Evolutionary conservation across 1,284 basidiomycete species (phyloP).

Genomic region (Cryptococcus sp.): DNA sequence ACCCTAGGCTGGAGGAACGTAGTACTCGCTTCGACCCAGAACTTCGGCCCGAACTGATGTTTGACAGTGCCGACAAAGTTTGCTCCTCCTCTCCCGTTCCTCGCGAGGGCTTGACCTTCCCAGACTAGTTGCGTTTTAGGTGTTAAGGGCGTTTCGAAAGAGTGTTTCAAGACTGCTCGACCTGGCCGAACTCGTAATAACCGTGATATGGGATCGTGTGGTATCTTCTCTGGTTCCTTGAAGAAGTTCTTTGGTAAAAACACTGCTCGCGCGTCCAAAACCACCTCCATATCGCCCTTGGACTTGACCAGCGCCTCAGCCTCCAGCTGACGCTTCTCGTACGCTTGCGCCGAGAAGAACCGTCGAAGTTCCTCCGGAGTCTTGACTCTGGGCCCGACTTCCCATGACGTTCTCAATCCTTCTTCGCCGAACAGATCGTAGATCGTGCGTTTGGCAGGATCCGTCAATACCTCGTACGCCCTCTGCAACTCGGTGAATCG

Average conservation of each 20-base stretch:
- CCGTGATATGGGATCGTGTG: conserved; percentile 40
- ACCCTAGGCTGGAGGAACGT: conserved; percentile 55
- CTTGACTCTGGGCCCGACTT: conserved; percentile 54
- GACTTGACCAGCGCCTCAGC: conserved; percentile 57
- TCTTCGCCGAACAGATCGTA: conserved; percentile 60
- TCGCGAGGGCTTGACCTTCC: conserved; percentile 52
- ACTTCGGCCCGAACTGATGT: conserved; percentile 56
- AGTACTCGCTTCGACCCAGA: conserved; percentile 48
- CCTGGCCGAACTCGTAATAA: conserved; percentile 37
- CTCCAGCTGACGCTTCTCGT: conserved; percentile 53
- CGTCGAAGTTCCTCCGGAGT: conserved; percentile 53
- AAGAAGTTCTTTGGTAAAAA: conserved; percentile 42
- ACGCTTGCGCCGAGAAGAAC: conserved; percentile 54
- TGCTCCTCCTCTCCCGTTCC: conserved; percentile 53
- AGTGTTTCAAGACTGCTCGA: conserved; percentile 49
- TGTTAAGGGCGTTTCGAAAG: conserved; percentile 48
- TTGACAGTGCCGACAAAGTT: conserved; percentile 57
- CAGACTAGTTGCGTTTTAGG: conserved; percentile 44
- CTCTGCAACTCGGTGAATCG: conserved; percentile 48
- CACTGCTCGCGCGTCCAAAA: conserved; percentile 49
- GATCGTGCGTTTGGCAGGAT: conserved; percentile 55
- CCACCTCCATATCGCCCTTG: conserved; percentile 49
- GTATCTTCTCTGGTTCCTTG: conserved; percentile 34
- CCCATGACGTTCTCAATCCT: conserved; percentile 57
- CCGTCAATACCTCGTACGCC: conserved; percentile 54